Base-by-base conservation (phyloP, 345 rosid species). In the Turnera subulata region DNA sequence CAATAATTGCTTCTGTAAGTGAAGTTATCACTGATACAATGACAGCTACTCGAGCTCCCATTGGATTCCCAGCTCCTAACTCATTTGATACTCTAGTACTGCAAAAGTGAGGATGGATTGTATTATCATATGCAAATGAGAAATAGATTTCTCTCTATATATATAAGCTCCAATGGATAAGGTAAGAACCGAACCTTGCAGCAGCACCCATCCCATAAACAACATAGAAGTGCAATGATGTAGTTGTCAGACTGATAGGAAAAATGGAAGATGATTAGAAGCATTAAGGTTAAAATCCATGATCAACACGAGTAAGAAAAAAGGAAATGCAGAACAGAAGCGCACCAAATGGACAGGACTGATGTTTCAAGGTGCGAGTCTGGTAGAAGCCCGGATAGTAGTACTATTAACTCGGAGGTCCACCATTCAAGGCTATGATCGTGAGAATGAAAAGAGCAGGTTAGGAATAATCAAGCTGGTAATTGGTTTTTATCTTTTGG, bases 31-130 rank as follows among this genome's bases (percentile, higher is more conserved):
- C 23, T 18, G 51, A 45, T 2, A 17, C 46, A 23, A 38, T 32
- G 21, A 52, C 59, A 19, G 54, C 46, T 17, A 57, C 23, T 2
- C 29, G 52, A 4, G 68, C 68, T 18, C 63, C 63, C 16, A 20
- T 13, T 42, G 56, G 29, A 16, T 61, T 61, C 42, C 58, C 67
- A 0, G 66, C 58, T 61, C 72, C 66, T 37, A 67, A 23, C 26
- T 67, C 56, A 33, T 67, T 67, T 26, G 71, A 54, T 12, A 67
- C 65, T 42, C 56, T 40, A 15, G 66, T 56, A 46, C 72, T 68
- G 63, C 51, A 44, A 4, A 6, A 10, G 46, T 21, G 13, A 40
- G 6, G 11, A 24, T 15, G 6, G 7, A 14, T 11, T 16, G 5
- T 7, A 13, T 18, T 13, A 23, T 20, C 1, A 6, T 11, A 13